Base-by-base conservation (phyloP, 1,284 basidiomycete species). In the Stygiomarasmius scandens region DNA sequence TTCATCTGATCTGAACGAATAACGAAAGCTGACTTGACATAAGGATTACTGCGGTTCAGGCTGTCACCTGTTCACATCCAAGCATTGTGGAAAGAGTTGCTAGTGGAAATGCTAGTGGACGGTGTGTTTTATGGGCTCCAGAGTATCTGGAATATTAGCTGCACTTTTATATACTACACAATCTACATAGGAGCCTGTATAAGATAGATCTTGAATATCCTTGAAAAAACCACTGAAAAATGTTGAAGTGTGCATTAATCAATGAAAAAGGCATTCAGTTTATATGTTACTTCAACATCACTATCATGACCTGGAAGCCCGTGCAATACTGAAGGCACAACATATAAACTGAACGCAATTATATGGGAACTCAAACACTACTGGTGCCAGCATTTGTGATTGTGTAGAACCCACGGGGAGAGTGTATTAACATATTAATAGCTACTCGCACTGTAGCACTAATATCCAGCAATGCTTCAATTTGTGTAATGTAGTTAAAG, bases 61-160 rank as follows among this genome's bases (percentile, higher is more conserved):
- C 90, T 20, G 90, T 92, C n/a, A 90, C 90, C 9, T 89, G 86
- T 64, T 90, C 89, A n/a, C 91, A 93, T 69, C 90, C 91, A 0
- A 85, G 69, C 57, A 74, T 90, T 23, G 77, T 88, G 2, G 89
- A 90, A 64, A 79, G 90, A 22, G 87, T 80, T 27, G 90, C 79
- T 1, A 90, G 82, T 54, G 90, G 90, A 36, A 93, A 91, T 64
- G 91, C 69, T 0, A 89, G 85, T 61, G 90, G 91, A 20, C 78
- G 87, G 53, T 91, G 90, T 67, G 82, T 90, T 12, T 70, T 93
- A n/a, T 93, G 90, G 91, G 89, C 84, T 19, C 84, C 86, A 9
- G 62, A 63, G 25, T 69, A 72, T 11, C n/a, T 41, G 5, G 48
- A 27, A 32, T 19, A 12, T n/a, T n/a, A n/a, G n/a, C n/a, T n/a